A percentile compares a stretch with the other conserved stretches of the same genome.
phyloP scores from a whole-genome alignment of 352 stramenopile species.

The Phytophthora pluvialis region DNA sequence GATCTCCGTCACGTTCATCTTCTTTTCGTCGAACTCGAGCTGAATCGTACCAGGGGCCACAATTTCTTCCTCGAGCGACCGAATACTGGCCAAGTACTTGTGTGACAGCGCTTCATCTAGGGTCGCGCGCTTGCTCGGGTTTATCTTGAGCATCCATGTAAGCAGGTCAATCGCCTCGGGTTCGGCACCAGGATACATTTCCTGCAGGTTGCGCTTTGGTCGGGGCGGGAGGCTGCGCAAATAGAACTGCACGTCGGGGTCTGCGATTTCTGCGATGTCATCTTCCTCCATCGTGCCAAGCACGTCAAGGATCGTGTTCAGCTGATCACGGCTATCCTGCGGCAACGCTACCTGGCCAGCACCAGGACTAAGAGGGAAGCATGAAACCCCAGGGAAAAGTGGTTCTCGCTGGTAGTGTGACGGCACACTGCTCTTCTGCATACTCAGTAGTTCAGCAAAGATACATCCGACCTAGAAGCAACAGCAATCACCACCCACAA shows the following conservation, averaged over 20 bases:
- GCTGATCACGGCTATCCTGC: conserved; percentile 85
- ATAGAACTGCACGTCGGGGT: conserved; percentile 86
- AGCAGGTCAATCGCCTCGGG: conserved; percentile 83
- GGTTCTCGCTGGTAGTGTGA: conserved; percentile 95
- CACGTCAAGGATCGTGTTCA: conserved; percentile 90
- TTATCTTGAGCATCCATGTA: conserved; percentile 89
- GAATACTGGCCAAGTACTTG: conserved; percentile 87
- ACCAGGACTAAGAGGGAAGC: conserved; percentile 82
- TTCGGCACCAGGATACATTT: conserved; percentile 87
- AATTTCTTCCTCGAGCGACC: conserved; percentile 86
- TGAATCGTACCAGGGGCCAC: conserved; percentile 84
- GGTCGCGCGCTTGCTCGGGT: conserved; percentile 79
- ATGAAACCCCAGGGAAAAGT: conserved; percentile 95
- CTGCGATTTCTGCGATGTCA: conserved; percentile 85
- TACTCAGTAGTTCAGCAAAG: conserved; percentile 95
- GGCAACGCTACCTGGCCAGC: conserved; percentile 76
- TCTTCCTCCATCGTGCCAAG: conserved; percentile 88
- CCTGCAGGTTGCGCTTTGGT: conserved; percentile 73
- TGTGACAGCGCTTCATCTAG: conserved; percentile 84
- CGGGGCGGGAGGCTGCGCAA: conserved; percentile 75
- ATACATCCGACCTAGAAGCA: conserved; percentile 92
- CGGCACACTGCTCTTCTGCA: conserved; percentile 96
- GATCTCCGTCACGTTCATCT: conserved; percentile 83
- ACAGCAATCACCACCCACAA: conserved; percentile 6
- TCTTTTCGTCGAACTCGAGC: conserved; percentile 88